Percentiles rank a stretch among this genome's conserved stretches.
Conservation (phyloP, 2,329 filamentous ascomycete species). For the Talaromyces amestolkiae region DNA sequence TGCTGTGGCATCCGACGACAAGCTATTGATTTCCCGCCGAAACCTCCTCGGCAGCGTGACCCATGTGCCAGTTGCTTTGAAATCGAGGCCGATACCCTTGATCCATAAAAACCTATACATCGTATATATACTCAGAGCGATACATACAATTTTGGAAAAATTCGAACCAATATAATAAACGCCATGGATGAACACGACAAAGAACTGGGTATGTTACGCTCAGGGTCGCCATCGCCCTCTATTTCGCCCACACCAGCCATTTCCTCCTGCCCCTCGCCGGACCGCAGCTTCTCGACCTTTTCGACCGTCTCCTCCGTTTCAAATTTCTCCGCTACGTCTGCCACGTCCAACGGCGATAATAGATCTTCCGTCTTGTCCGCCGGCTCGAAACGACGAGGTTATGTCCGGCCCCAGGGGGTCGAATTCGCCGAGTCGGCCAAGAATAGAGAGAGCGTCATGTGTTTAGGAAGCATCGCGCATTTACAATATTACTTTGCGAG, state of each 20-base stretch:
- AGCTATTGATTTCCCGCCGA: constrained; percentile 1
- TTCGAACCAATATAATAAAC: background rate
- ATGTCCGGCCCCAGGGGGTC: constrained; percentile 81
- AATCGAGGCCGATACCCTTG: background rate
- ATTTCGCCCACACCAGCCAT: constrained; percentile 44
- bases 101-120: background rate
- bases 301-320: constrained; percentile 48
- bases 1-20: background rate
- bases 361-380: constrained; percentile 44
- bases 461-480: constrained; percentile 92
- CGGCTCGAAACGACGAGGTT: constrained; percentile 65
- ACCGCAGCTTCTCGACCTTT: constrained; percentile 46
- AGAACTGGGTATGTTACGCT: constrained; percentile 28
- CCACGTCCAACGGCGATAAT: constrained; percentile 38
- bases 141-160: background rate
- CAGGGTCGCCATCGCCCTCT: constrained; percentile 41
- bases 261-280: constrained; percentile 44
- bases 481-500: constrained; percentile 97
- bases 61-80: constrained; percentile 10
- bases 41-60: constrained; percentile 8
- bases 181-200: constrained; percentile 21
- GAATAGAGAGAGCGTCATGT: constrained; percentile 92
- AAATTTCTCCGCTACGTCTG: constrained; percentile 35
- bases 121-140: background rate
- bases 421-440: constrained; percentile 87